These are phyloP conservation scores for Aspergillus cristatus DNA, from an alignment of 495 filamentous ascomycete genomes.

Conservation along the genomic window DNA sequence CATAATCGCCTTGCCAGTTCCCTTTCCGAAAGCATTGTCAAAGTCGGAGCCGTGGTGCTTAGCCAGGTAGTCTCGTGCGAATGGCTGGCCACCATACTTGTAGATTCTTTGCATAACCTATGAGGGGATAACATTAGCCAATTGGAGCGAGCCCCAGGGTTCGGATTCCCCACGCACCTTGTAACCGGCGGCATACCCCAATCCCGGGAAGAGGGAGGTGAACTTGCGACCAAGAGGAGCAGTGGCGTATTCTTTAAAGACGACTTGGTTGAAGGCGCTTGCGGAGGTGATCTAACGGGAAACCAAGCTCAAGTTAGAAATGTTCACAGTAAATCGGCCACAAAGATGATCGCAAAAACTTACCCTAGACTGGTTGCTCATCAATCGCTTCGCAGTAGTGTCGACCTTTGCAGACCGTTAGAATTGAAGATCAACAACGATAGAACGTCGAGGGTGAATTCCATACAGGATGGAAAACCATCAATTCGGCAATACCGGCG, in stretches of 20 bases:
- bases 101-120: constrained; percentile 89
- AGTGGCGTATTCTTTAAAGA: constrained; percentile 84
- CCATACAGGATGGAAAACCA: constrained; percentile 90
- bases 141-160: neutral
- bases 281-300: constrained; percentile 46
- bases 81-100: constrained; percentile 97
- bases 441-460: too few species aligned
- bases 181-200: constrained; percentile 96
- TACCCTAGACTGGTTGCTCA: constrained; percentile 90
- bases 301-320: neutral
- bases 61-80: constrained; percentile 85
- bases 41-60: constrained; percentile 72
- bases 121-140: constrained; percentile 5
- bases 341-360: constrained; percentile 6
- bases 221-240: constrained; percentile 67
- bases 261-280: constrained; percentile 68
- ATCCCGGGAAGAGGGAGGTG: constrained; percentile 89
- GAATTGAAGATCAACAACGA: constrained; percentile 1
- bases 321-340: too few species aligned
- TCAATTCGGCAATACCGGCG: constrained; percentile 91
- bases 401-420: constrained; percentile 59
- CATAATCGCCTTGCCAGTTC: constrained; percentile 97
- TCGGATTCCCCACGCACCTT: constrained; percentile 51
- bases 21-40: constrained; percentile 84
- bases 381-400: constrained; percentile 95